phyloP scores from a whole-genome alignment of 495 filamentous ascomycete species.

The Aspergillus mulundensis region DNA sequence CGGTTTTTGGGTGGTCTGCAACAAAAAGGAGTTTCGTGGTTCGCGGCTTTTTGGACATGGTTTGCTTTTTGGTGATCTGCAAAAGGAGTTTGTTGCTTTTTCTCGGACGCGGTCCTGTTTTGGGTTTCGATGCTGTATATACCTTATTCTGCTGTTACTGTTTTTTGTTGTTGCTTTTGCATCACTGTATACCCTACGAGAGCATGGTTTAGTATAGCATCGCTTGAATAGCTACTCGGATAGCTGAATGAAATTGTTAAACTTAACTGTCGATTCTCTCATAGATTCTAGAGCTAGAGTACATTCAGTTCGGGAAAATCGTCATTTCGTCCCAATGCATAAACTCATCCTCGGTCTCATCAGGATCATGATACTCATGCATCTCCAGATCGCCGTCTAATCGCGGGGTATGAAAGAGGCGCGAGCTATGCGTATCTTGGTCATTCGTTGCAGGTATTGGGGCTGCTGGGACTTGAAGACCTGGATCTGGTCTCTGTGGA shows the following conservation, averaged over 20 bases:
- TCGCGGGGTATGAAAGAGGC: neutral
- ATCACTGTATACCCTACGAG: neutral
- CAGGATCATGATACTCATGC: too few relatives aligned
- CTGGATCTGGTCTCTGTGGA: neutral
- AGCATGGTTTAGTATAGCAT: neutral
- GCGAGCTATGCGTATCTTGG: neutral
- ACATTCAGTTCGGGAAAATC: neutral
- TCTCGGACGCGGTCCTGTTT: too few relatives aligned
- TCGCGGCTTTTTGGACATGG: neutral
- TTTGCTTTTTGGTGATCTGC: neutral
- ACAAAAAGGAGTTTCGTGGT: neutral
- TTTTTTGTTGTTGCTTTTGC: neutral
- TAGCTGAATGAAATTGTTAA: neutral
- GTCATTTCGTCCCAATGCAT: neutral
- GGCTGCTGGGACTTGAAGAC: neutral
- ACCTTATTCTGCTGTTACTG: constrained; percentile 47
- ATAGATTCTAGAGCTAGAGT: neutral
- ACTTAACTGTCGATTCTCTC: neutral
- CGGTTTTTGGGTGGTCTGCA: neutral
- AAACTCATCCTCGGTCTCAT: neutral
- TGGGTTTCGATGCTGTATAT: too few relatives aligned
- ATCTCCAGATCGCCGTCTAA: neutral
- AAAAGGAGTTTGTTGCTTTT: constrained; percentile 10
- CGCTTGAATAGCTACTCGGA: neutral
- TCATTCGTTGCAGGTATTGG: neutral